A percentile compares a stretch with the other conserved stretches of the same genome.
Evolutionary conservation across 2,329 filamentous ascomycete genomes (phyloP).

Genomic region (Mariannaea sp.): DNA sequence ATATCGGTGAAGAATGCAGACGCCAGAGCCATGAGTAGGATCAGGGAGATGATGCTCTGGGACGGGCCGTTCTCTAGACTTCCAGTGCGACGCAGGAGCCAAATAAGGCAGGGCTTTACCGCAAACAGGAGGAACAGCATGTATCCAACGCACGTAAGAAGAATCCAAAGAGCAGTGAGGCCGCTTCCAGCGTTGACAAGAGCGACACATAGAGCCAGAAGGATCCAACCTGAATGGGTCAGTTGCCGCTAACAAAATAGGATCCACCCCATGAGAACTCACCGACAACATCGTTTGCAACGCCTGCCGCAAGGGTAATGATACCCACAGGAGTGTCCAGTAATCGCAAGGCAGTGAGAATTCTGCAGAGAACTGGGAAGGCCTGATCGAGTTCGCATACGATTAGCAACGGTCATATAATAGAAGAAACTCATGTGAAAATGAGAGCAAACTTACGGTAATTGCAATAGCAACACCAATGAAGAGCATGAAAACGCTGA

Average conservation of each 20-base stretch:
- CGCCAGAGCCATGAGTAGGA: constrained; percentile 74
- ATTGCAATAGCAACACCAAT: constrained; percentile 92
- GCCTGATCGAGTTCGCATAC: too few species aligned
- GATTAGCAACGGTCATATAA: too few species aligned
- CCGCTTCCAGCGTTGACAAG: constrained; percentile 86
- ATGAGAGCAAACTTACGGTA: constrained; percentile 54
- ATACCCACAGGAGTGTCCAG: constrained; percentile 82
- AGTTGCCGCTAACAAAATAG: not conserved
- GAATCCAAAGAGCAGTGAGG: constrained; percentile 79
- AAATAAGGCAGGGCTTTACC: constrained; percentile 77
- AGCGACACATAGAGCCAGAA: constrained; percentile 91
- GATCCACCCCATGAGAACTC: not conserved
- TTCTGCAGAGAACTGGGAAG: constrained; percentile 88
- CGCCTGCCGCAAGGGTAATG: constrained; percentile 84
- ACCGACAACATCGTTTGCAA: constrained; percentile 76
- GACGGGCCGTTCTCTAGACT: constrained; percentile 85
- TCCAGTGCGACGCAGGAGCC: constrained; percentile 71
- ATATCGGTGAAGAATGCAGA: constrained; percentile 84
- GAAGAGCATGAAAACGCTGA: constrained; percentile 66
- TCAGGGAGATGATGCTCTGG: constrained; percentile 80
- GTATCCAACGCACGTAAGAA: constrained; percentile 77
- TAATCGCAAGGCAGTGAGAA: constrained; percentile 85
- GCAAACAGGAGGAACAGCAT: constrained; percentile 73
- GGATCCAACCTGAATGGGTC: constrained; percentile 64
- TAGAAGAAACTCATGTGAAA: too few species aligned